Evolutionary conservation across 2,329 filamentous ascomycete species (phyloP).

Genomic region (Coniochaeta sp.): DNA sequence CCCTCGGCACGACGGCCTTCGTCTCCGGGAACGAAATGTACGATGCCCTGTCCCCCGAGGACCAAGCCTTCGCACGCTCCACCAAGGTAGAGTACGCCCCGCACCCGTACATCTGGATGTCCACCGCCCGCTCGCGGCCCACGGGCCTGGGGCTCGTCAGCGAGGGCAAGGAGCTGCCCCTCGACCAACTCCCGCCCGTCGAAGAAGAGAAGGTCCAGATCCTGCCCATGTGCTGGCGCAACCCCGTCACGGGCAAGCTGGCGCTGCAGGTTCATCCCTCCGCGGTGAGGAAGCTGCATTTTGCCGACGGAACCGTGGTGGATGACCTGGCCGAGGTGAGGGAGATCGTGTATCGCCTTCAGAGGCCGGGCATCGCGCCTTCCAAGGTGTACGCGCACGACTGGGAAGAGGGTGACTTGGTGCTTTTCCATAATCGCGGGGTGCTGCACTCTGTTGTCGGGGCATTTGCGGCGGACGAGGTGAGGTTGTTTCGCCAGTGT

Average conservation of each 20-base stretch:
- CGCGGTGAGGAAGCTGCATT: constrained; percentile 61
- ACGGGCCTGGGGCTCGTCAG: constrained; percentile 66
- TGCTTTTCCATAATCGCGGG: constrained; percentile 72
- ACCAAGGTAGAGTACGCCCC: constrained; percentile 68
- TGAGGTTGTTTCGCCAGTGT: constrained; percentile 69
- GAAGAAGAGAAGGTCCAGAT: constrained; percentile 61
- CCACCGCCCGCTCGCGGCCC: constrained; percentile 54
- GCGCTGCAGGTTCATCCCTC: constrained; percentile 70
- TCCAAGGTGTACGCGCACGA: constrained; percentile 64
- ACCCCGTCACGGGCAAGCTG: constrained; percentile 60
- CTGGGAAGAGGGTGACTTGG: constrained; percentile 70
- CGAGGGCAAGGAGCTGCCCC: constrained; percentile 54
- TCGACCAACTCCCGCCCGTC: constrained; percentile 54
- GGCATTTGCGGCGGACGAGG: constrained; percentile 65
- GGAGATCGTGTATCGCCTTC: constrained; percentile 59
- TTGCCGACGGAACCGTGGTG: constrained; percentile 58
- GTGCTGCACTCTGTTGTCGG: constrained; percentile 70
- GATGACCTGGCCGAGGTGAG: constrained; percentile 60
- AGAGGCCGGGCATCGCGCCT: constrained; percentile 66
- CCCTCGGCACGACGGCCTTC: constrained; percentile 71
- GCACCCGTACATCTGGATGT: constrained; percentile 82
- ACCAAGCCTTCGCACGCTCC: constrained; percentile 59
- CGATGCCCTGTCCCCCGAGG: constrained; percentile 53
- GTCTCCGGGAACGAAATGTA: constrained; percentile 66
- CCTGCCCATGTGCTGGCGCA: constrained; percentile 71